Percentiles rank a stretch among this genome's conserved stretches.
Conservation (phyloP, 768 basidiomycete genomes). For the Plicaturopsis crispa region DNA sequence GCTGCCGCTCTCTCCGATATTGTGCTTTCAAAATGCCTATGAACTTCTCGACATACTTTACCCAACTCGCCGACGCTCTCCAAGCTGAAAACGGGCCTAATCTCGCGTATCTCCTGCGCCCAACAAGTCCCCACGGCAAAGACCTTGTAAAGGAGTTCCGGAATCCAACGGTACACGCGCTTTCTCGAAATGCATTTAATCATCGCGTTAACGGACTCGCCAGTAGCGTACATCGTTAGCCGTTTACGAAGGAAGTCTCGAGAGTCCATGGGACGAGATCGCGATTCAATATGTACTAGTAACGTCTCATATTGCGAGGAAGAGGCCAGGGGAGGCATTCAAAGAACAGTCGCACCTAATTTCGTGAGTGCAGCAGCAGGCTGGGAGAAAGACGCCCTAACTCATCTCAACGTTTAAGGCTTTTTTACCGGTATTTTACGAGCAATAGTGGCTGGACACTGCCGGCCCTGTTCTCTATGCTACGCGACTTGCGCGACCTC, state of each 20-base stretch:
- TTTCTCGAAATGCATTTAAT: background rate
- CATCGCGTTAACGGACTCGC: no score
- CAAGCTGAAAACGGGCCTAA: conserved; percentile 57
- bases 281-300: conserved; percentile 77
- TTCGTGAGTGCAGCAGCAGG: conserved; percentile 44
- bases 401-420: conserved; percentile 27
- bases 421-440: conserved; percentile 75
- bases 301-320: conserved; percentile 61
- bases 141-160: conserved; percentile 67
- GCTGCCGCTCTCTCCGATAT: conserved; percentile 1
- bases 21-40: conserved; percentile 20
- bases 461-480: conserved; percentile 72
- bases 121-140: conserved; percentile 72
- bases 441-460: conserved; percentile 83
- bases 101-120: conserved; percentile 68
- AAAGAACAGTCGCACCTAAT: conserved; percentile 73
- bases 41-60: conserved; percentile 52
- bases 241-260: conserved; percentile 54
- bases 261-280: conserved; percentile 80
- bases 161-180: conserved; percentile 37
- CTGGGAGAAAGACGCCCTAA: background rate
- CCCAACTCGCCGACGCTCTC: conserved; percentile 55
- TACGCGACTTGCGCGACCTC: conserved; percentile 77
- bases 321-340: conserved; percentile 66
- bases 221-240: background rate